Percentiles rank a stretch among this genome's conserved stretches.
These are phyloP conservation scores for Yamadazyma akitaensis DNA, from an alignment of 805 yeast genomes.

Conservation along the genomic window DNA sequence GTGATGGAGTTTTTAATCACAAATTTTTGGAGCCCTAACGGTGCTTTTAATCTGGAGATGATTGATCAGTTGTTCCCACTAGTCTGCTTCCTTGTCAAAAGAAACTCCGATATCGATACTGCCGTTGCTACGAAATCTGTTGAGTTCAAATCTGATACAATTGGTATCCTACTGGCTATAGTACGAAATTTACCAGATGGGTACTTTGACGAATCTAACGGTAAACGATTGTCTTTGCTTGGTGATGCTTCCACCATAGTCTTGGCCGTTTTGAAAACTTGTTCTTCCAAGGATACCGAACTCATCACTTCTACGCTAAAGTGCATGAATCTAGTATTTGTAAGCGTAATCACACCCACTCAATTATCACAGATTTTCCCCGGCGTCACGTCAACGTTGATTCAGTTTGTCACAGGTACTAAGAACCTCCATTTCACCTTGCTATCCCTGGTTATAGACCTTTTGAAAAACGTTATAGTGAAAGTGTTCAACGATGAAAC, in stretches of 20 bases:
- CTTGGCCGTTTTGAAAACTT: conserved; percentile 16
- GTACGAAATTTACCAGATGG: background rate
- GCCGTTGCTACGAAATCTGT: background rate
- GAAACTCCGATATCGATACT: background rate
- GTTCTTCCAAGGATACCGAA: conserved; percentile 16
- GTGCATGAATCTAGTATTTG: conserved; percentile 7
- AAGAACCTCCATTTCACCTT: conserved; percentile 23
- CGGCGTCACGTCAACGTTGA: conserved; percentile 33
- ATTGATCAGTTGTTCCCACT: conserved; percentile 37
- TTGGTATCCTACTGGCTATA: background rate
- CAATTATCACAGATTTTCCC: conserved; percentile 39
- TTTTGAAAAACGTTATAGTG: conserved; percentile 19
- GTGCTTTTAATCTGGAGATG: conserved; percentile 18
- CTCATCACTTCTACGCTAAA: conserved; percentile 14
- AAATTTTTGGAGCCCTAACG: conserved; percentile 27
- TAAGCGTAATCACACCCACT: conserved; percentile 21
- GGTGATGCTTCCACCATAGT: conserved; percentile 28
- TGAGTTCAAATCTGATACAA: background rate
- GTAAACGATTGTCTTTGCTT: conserved; percentile 22
- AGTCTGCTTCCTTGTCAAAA: conserved; percentile 14
- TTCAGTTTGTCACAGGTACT: conserved; percentile 23
- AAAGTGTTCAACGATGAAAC: conserved; percentile 31
- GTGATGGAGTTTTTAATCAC: conserved; percentile 27
- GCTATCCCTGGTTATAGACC: conserved; percentile 19
- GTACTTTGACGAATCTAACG: conserved; percentile 9